Percentiles rank a stretch among this genome's conserved stretches.
Evolutionary conservation across 331 rosid genomes (phyloP).

Genomic region (Stylosanthes scabra): DNA sequence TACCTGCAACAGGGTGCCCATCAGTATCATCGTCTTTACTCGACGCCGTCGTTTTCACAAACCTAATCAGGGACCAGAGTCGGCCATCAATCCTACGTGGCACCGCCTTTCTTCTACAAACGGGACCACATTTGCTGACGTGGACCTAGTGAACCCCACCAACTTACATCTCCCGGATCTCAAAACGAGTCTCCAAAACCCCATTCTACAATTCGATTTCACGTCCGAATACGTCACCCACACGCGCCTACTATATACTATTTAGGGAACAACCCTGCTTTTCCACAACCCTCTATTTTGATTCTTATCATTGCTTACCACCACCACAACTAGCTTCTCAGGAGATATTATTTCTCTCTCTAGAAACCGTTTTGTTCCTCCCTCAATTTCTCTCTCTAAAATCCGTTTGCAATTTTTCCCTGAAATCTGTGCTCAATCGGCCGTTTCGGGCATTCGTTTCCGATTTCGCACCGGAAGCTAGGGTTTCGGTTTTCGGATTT

Average conservation of each 20-base stretch:
- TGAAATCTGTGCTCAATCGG: neutral
- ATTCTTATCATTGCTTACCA: neutral
- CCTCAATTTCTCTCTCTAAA: constrained; percentile 27
- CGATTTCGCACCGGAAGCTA: constrained; percentile 27
- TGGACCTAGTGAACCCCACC: constrained; percentile 23
- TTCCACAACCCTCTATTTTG: neutral
- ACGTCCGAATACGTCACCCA: constrained; percentile 50
- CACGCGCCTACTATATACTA: constrained; percentile 42
- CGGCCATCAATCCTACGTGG: constrained; percentile 32
- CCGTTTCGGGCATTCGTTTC: constrained; percentile 23
- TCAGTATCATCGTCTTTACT: neutral
- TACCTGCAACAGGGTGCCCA: constrained; percentile 18
- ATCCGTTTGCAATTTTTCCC: constrained; percentile 8
- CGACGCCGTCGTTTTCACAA: constrained; percentile 41
- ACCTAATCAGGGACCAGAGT: constrained; percentile 25
- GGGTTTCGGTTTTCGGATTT: constrained; percentile 26
- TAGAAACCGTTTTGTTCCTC: neutral
- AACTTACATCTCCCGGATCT: constrained; percentile 32
- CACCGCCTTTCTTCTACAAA: constrained; percentile 1
- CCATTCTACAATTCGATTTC: constrained; percentile 34
- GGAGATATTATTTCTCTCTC: constrained; percentile 41
- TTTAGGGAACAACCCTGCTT: neutral
- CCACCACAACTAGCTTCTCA: constrained; percentile 10
- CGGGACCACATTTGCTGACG: constrained; percentile 30
- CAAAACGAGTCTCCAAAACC: constrained; percentile 33